A percentile compares a stretch with the other conserved stretches of the same genome.
phyloP scores from a whole-genome alignment of 169 alveolate genomes.

The Sarcocystis neurona region DNA sequence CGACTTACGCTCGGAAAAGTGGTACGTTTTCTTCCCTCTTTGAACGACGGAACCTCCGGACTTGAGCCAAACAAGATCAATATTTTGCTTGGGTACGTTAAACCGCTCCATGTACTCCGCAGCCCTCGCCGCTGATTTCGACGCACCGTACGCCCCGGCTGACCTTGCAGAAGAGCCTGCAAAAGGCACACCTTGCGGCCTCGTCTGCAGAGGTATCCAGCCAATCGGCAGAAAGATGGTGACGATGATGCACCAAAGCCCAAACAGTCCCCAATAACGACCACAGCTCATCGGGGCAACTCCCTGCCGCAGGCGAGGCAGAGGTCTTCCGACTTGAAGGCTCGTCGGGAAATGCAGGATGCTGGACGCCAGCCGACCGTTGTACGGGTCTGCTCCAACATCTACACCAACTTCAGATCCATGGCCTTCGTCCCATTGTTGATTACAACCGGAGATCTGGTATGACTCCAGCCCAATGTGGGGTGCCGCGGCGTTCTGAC shows the following conservation, averaged over 20 bases:
- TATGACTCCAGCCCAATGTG: too few species aligned
- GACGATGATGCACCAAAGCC: not conserved
- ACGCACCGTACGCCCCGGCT: not conserved
- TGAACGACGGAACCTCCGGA: conserved; percentile 29
- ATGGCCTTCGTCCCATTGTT: too few species aligned
- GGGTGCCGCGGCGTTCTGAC: too few species aligned
- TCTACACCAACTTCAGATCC: too few species aligned
- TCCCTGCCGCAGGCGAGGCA: not conserved
- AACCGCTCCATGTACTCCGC: conserved; percentile 57
- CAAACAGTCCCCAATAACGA: not conserved
- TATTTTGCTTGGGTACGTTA: conserved; percentile 54
- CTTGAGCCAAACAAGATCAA: conserved; percentile 54
- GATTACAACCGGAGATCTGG: too few species aligned
- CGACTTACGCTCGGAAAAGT: conserved; percentile 50
- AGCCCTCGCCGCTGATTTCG: conserved; percentile 13
- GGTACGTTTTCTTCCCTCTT: conserved; percentile 16
- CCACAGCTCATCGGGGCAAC: too few species aligned
- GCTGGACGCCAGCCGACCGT: too few species aligned
- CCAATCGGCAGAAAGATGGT: not conserved
- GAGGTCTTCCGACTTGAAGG: too few species aligned
- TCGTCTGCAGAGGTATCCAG: too few species aligned
- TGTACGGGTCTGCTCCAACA: too few species aligned
- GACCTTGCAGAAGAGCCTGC: not conserved
- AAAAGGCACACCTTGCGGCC: too few species aligned
- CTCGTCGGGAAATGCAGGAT: too few species aligned